Conservation (phyloP, 805 yeast species). For the Scheffersomyces lignosus region DNA sequence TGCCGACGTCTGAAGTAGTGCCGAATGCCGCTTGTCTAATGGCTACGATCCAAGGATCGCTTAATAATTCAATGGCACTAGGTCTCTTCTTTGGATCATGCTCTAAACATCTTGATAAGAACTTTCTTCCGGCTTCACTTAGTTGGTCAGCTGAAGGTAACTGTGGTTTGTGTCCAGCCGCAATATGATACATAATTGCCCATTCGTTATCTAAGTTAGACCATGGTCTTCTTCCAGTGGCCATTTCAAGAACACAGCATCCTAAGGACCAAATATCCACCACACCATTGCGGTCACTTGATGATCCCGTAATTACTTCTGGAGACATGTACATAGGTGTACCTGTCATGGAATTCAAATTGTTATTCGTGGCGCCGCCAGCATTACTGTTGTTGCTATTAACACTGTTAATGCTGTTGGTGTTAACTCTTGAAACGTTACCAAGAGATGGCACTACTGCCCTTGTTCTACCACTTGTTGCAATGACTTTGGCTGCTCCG, state of each 20-base stretch:
- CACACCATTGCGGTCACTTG: slow-evolving; percentile 60
- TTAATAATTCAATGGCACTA: slow-evolving; percentile 78
- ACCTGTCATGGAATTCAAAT: slow-evolving; percentile 65
- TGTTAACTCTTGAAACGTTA: slow-evolving; percentile 1
- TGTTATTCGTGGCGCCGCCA: slow-evolving; percentile 16
- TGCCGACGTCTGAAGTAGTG: slow-evolving; percentile 25
- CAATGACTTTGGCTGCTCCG: slow-evolving; percentile 93
- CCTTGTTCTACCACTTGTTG: slow-evolving; percentile 54
- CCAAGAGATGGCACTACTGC: slow-evolving; percentile 6
- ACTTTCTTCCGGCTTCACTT: slow-evolving; percentile 67
- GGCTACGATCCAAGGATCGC: slow-evolving; percentile 86
- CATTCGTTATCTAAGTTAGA: slow-evolving; percentile 93
- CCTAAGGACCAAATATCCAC: slow-evolving; percentile 96
- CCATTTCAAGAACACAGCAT: slow-evolving; percentile 94
- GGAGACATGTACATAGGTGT: slow-evolving; percentile 99
- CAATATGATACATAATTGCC: slow-evolving; percentile 98
- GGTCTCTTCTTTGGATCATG: slow-evolving; percentile 81
- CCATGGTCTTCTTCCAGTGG: slow-evolving; percentile 97
- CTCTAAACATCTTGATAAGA: slow-evolving; percentile 73
- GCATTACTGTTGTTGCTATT: background rate
- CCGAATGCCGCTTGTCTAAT: slow-evolving; percentile 71
- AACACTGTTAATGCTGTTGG: background rate
- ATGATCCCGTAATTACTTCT: slow-evolving; percentile 83
- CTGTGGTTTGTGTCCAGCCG: slow-evolving; percentile 89
- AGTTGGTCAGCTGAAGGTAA: slow-evolving; percentile 79